Conservation (phyloP, 2,329 filamentous ascomycete species). For the Pseudopithomyces maydicus region DNA sequence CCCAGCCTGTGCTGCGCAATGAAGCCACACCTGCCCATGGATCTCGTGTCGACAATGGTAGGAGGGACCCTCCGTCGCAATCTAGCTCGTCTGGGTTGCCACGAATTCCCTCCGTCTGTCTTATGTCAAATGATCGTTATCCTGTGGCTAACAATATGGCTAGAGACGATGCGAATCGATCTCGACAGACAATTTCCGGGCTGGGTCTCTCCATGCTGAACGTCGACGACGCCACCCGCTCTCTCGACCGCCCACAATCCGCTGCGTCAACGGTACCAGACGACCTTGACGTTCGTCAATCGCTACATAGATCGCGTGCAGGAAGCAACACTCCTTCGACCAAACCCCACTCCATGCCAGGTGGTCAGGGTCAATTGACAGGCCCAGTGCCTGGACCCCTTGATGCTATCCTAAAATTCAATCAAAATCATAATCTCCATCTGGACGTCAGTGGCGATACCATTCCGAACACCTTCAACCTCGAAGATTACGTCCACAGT, state of each 20-base stretch:
- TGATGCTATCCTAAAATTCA: conserved; percentile 35
- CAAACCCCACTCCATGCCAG: conserved; percentile 24
- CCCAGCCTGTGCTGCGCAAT: conserved; percentile 20
- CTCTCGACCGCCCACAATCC: conserved; percentile 34
- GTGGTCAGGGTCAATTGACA: conserved; percentile 16
- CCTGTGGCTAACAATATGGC: conserved; percentile 28
- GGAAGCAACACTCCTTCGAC: conserved; percentile 23
- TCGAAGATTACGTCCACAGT: conserved; percentile 50
- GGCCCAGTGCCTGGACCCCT: conserved; percentile 27
- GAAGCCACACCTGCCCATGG: conserved; percentile 24
- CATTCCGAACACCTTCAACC: conserved; percentile 42
- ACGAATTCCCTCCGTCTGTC: conserved; percentile 44
- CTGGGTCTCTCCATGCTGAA: conserved; percentile 42
- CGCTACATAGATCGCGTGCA: conserved; percentile 19
- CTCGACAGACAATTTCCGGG: conserved; percentile 29
- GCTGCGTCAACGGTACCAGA: conserved; percentile 37
- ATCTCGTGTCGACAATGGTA: conserved; percentile 23
- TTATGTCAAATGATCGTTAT: conserved; percentile 41
- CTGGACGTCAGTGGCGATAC: conserved; percentile 40
- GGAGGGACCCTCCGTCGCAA: conserved; percentile 33
- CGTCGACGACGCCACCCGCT: conserved; percentile 22
- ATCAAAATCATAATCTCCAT: conserved; percentile 32
- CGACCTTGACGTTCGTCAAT: conserved; percentile 20
- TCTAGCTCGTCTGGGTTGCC: conserved; percentile 40
- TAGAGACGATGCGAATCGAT: conserved; percentile 26